A percentile compares a stretch with the other conserved stretches of the same genome.
Conservation (phyloP, 2,329 filamentous ascomycete genomes). For the Neophaeococcomyces aloes region DNA sequence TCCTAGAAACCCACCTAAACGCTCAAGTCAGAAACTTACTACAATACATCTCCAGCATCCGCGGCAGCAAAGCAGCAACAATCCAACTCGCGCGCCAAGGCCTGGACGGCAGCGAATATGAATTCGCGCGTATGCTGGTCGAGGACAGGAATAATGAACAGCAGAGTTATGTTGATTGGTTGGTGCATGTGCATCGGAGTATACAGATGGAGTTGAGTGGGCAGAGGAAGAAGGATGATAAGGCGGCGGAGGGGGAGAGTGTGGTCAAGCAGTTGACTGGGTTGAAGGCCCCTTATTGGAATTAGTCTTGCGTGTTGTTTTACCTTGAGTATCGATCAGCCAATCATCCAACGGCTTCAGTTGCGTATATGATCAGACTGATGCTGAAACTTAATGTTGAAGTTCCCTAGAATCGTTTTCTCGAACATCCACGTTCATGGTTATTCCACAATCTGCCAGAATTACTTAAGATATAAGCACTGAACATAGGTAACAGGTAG, state of each 20-base stretch:
- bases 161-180: slow-evolving; percentile 96
- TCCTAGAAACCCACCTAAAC: slow-evolving; percentile 84
- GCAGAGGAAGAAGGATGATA: slow-evolving; percentile 39
- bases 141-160: slow-evolving; percentile 97
- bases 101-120: slow-evolving; percentile 87
- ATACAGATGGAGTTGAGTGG: slow-evolving; percentile 71
- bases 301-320: slow-evolving; percentile 9
- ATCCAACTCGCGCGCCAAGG: slow-evolving; percentile 87
- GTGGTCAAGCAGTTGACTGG: slow-evolving; percentile 37
- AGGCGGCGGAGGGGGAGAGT: slow-evolving; percentile 27
- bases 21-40: slow-evolving; percentile 90
- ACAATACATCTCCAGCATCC: slow-evolving; percentile 68
- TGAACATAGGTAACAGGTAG: too few relatives aligned
- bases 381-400: too few relatives aligned
- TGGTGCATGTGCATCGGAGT: slow-evolving; percentile 86
- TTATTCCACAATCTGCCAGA: too few relatives aligned
- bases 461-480: too few relatives aligned
- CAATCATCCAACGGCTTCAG: too few relatives aligned
- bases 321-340: too few relatives aligned
- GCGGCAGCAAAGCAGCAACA: slow-evolving; percentile 78
- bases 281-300: slow-evolving; percentile 39
- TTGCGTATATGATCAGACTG: too few relatives aligned
- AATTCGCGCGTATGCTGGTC: slow-evolving; percentile 82
- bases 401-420: too few relatives aligned
- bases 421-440: too few relatives aligned